Conservation (phyloP, 306 rosid genomes). For the Ormosia semicastrata region DNA sequence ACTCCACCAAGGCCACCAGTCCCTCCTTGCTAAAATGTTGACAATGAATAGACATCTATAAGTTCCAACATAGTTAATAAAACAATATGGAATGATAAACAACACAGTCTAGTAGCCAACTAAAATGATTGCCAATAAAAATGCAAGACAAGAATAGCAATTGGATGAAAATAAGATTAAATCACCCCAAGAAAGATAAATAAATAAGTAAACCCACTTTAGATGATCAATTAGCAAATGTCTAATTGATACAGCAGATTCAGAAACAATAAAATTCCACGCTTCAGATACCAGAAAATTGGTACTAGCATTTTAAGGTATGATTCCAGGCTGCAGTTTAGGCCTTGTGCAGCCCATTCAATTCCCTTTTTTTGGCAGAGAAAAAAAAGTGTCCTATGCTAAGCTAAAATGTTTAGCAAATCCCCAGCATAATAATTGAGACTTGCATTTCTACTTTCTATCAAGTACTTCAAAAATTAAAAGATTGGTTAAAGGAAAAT, state of each 20-base stretch:
- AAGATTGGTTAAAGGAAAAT: background rate
- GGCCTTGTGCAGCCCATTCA: background rate
- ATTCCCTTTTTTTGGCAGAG: background rate
- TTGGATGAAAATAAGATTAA: background rate
- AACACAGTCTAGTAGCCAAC: background rate
- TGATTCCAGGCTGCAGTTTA: background rate
- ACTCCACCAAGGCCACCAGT: slow-evolving; percentile 81
- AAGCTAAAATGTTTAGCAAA: background rate
- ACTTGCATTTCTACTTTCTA: background rate
- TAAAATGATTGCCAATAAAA: background rate
- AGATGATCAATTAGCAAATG: background rate
- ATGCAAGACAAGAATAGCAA: background rate
- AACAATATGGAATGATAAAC: background rate
- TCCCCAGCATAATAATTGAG: background rate
- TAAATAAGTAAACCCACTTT: background rate
- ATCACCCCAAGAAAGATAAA: background rate
- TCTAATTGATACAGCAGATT: background rate
- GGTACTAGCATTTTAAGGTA: background rate
- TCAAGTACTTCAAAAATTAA: background rate
- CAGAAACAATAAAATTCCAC: background rate
- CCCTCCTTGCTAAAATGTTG: slow-evolving; percentile 86
- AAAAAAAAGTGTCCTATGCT: background rate
- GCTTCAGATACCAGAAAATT: background rate
- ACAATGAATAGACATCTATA: background rate
- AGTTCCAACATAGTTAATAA: slow-evolving; percentile 14